These are phyloP conservation scores for Hanseniaspora hatyaiensis DNA, from an alignment of 805 yeast genomes.

Conservation along the genomic window DNA sequence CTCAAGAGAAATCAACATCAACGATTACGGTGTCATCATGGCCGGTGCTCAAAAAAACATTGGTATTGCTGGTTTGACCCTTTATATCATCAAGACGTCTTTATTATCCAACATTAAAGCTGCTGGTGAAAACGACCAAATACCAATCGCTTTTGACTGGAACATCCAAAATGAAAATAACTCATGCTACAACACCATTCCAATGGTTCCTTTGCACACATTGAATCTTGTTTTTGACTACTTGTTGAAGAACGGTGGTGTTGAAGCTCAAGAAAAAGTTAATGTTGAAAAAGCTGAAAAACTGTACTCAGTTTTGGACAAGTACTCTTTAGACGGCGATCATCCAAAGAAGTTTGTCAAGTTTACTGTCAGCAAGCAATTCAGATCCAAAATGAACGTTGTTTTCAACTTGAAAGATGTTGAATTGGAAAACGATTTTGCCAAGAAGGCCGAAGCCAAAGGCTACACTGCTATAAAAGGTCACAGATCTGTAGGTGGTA, in stretches of 20 bases:
- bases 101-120: slow-evolving; percentile 42
- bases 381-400: slow-evolving; percentile 83
- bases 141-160: slow-evolving; percentile 82
- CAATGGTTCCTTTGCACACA: slow-evolving; percentile 82
- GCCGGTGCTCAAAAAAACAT: slow-evolving; percentile 99
- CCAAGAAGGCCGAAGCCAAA: slow-evolving; percentile 49
- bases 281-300: slow-evolving; percentile 51
- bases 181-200: slow-evolving; percentile 91
- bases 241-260: slow-evolving; percentile 60
- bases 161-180: slow-evolving; percentile 79
- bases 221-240: slow-evolving; percentile 64
- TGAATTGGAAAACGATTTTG: slow-evolving; percentile 56
- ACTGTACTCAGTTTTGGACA: slow-evolving; percentile 56
- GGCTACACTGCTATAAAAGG: slow-evolving; percentile 78
- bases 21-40: slow-evolving; percentile 77
- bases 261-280: slow-evolving; percentile 44
- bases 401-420: slow-evolving; percentile 67
- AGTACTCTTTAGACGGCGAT: slow-evolving; percentile 27
- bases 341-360: slow-evolving; percentile 35
- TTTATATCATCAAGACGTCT: slow-evolving; percentile 77
- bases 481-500: slow-evolving; percentile 94
- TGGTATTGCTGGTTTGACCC: slow-evolving; percentile 90
- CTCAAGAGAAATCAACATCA: slow-evolving; percentile 67
- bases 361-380: slow-evolving; percentile 50
- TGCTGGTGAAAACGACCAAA: slow-evolving; percentile 47